Percentiles rank a stretch among this genome's conserved stretches.
Evolutionary conservation across 2,329 filamentous ascomycete species (phyloP).

Genomic region (Xylariaceae sp.): DNA sequence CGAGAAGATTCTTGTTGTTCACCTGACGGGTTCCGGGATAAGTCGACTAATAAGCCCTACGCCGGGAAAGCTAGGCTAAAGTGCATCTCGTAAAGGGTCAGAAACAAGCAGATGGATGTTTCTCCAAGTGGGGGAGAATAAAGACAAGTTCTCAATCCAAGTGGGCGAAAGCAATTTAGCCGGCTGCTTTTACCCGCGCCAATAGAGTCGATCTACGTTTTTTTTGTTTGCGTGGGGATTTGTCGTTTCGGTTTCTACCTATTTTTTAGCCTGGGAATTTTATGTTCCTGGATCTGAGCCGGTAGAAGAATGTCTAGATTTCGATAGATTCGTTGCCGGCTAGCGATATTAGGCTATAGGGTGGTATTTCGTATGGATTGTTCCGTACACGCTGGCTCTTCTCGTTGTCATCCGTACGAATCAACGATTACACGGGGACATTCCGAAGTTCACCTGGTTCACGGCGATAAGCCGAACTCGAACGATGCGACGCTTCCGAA

Average conservation of each 20-base stretch:
- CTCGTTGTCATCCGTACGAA: too few relatives aligned
- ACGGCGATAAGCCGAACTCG: too few relatives aligned
- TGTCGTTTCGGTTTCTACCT: background rate
- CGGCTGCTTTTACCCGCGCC: conserved; percentile 18
- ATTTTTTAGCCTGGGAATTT: background rate
- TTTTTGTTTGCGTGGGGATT: background rate
- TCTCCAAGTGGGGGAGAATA: conserved; percentile 4
- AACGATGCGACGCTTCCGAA: too few relatives aligned
- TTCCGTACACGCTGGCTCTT: too few relatives aligned
- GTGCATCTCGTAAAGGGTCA: background rate
- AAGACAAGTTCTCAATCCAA: background rate
- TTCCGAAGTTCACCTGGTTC: too few relatives aligned
- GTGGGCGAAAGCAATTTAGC: conserved; percentile 13
- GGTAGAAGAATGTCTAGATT: too few relatives aligned
- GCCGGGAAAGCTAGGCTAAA: conserved; percentile 7
- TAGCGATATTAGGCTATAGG: background rate
- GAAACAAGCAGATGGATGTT: too few relatives aligned
- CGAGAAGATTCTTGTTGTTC: conserved; percentile 11
- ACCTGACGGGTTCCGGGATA: conserved; percentile 14
- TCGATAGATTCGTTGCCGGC: background rate
- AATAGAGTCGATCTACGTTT: conserved; percentile 7
- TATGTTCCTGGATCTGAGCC: background rate
- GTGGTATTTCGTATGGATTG: too few relatives aligned
- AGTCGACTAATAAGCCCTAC: background rate
- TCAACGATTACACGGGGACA: too few relatives aligned